Evolutionary conservation across 176 grass and related monocot species (phyloP).

Genomic region (Bothriochloa decipiens): DNA sequence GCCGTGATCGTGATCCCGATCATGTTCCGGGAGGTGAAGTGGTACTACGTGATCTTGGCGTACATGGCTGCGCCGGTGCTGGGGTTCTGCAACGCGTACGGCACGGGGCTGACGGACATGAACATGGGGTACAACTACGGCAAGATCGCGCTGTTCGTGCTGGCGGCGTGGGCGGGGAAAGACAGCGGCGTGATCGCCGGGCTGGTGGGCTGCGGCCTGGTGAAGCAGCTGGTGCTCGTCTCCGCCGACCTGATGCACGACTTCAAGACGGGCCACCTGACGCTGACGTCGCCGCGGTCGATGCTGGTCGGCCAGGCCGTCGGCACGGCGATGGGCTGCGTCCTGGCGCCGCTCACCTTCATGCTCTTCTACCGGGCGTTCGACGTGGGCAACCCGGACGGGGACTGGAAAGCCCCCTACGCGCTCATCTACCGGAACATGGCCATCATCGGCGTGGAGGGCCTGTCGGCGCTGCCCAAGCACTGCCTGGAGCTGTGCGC

Average conservation of each 20-base stretch:
- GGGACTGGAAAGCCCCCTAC: conserved; percentile 93
- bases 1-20: conserved; percentile 68
- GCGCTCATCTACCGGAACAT: conserved; percentile 98
- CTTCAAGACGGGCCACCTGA: conserved; percentile 92
- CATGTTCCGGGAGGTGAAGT: conserved; percentile 85
- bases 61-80: conserved; percentile 83
- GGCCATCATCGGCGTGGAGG: conserved; percentile 91
- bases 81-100: conserved; percentile 97
- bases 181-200: conserved; percentile 84
- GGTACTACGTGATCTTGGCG: conserved; percentile 88
- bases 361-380: conserved; percentile 96
- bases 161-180: conserved; percentile 84
- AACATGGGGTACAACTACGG: conserved; percentile 99
- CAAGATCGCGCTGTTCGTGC: conserved; percentile 85
- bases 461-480: conserved; percentile 70
- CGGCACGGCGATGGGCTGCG: conserved; percentile 86
- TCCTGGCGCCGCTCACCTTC: conserved; percentile 88
- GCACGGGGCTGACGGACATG: conserved; percentile 85
- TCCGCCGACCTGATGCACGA: conserved; percentile 97
- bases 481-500: conserved; percentile 92
- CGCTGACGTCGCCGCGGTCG: conserved; percentile 90
- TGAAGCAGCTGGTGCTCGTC: conserved; percentile 85
- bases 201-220: conserved; percentile 69
- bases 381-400: conserved; percentile 79
- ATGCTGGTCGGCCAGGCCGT: conserved; percentile 81